Evolutionary conservation across 331 rosid species (phyloP).

Genomic region (Acacia pycnantha): DNA sequence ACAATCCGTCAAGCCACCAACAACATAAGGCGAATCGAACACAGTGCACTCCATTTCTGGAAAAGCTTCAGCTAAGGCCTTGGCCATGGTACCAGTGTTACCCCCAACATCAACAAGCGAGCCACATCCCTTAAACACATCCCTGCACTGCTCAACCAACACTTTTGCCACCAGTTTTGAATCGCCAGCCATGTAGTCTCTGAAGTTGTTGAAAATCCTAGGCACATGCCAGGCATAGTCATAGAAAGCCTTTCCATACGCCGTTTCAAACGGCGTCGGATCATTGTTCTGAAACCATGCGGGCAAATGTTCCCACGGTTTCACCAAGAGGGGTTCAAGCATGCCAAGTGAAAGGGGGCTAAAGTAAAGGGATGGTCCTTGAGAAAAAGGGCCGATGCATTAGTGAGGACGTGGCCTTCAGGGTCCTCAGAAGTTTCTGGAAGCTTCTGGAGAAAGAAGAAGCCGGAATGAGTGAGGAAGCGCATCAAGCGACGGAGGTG

Average conservation of each 20-base stretch:
- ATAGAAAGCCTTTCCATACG: not conserved
- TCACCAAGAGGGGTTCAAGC: constrained; percentile 12
- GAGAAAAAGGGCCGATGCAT: constrained; percentile 30
- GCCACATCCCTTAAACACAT: not conserved
- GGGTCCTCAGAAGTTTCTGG: no score
- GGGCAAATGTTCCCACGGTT: constrained; percentile 17
- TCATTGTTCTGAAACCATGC: constrained; percentile 26
- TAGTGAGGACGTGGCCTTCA: not conserved
- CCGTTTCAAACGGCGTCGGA: constrained; percentile 12
- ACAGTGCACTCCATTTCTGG: not conserved
- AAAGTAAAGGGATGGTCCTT: constrained; percentile 23
- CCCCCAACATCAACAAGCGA: not conserved
- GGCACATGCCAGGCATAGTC: not conserved
- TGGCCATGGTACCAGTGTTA: not conserved
- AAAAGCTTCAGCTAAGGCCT: not conserved
- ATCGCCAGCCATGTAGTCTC: not conserved
- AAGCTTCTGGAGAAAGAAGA: not conserved
- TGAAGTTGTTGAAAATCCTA: not conserved
- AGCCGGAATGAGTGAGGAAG: not conserved
- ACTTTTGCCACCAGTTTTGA: not conserved
- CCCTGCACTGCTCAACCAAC: not conserved
- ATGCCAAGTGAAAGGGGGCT: constrained; percentile 1
- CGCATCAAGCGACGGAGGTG: not conserved
- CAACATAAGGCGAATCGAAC: not conserved
- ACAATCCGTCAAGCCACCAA: not conserved